Evolutionary conservation across 1,284 basidiomycete genomes (phyloP), one percentile per base, ranked within the genome.

Genomic region (Trichosporon coremiiforme): DNA sequence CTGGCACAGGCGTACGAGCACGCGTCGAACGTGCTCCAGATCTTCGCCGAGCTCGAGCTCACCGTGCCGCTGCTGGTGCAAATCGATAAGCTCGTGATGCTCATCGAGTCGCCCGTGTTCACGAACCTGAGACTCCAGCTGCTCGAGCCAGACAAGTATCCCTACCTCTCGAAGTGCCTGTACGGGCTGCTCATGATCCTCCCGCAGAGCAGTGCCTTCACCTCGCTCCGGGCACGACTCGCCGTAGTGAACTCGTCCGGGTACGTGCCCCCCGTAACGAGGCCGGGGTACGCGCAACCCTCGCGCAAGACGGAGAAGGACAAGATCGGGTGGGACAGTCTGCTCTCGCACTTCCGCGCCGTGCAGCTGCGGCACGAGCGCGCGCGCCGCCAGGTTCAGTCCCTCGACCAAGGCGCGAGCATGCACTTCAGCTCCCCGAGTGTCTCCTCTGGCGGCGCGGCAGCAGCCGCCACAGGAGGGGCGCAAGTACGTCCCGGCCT

Each of bases 1-100:
- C 86, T 99, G 12, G 95, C 96, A 0, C 97, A 99, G 83, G 95
- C 96, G 4, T 99, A 99, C 78, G 97, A 99, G 80, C 97, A 99
- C 83, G 97, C 97, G 0, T 97, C 94, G 50, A 97, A 96, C 81
- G 86, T 99, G 33, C 86, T 99, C n/a, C 91, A 92, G 70, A 98
- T 98, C 74, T 98, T 99, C 78, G 96, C 95, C 73, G 95, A 98
- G 70, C 86, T 99, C 55, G 97, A 99, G 81, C 92, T 98, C 75
- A 98, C 95, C 0, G 95, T 99, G 3, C 89, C 90, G 29, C 89
- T 99, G 78, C 86, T 99, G 17, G 94, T 99, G 2, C 97, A 99
- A 79, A 91, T 99, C 41, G 97, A 99, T 85, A 98, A 98, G 82
- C 89, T 99, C 6, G 96, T 99, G 13, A 96, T 99, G 83, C 86